These are phyloP conservation scores for Raddia guianensis DNA, from an alignment of 176 grass and related monocot species.

Conservation along the genomic window DNA sequence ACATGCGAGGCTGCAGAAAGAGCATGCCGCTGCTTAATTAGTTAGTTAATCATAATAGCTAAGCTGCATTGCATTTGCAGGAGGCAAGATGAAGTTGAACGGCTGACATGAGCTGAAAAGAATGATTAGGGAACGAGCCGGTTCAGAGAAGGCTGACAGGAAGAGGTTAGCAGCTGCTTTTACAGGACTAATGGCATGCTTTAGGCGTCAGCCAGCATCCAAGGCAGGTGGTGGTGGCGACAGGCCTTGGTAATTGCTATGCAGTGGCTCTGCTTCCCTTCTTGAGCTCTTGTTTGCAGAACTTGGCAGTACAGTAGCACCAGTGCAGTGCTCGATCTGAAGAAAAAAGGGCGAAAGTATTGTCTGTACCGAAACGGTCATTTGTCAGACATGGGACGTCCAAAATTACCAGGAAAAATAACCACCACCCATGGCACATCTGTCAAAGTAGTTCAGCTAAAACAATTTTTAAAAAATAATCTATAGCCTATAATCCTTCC, in stretches of 20 bases:
- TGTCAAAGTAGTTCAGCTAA: not conserved
- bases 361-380: not conserved
- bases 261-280: not conserved
- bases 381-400: not conserved
- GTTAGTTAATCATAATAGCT: not conserved
- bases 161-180: not conserved
- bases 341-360: not conserved
- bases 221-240: not conserved
- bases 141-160: conserved; percentile 8
- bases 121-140: not conserved
- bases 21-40: conserved; percentile 12
- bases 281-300: not conserved
- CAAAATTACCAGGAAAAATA: not conserved
- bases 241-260: not conserved
- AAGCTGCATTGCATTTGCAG: conserved; percentile 10
- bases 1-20: conserved; percentile 26
- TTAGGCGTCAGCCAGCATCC: not conserved
- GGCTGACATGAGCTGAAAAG: not conserved
- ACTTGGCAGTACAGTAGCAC: not conserved
- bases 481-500: too few species aligned
- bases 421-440: not conserved
- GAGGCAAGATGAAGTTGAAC: not conserved
- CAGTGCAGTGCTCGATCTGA: not conserved
- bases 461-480: not conserved
- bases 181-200: not conserved